A percentile compares a stretch with the other conserved stretches of the same genome.
phyloP scores from a whole-genome alignment of 176 grass and related monocot species.

The Avena sativa region DNA sequence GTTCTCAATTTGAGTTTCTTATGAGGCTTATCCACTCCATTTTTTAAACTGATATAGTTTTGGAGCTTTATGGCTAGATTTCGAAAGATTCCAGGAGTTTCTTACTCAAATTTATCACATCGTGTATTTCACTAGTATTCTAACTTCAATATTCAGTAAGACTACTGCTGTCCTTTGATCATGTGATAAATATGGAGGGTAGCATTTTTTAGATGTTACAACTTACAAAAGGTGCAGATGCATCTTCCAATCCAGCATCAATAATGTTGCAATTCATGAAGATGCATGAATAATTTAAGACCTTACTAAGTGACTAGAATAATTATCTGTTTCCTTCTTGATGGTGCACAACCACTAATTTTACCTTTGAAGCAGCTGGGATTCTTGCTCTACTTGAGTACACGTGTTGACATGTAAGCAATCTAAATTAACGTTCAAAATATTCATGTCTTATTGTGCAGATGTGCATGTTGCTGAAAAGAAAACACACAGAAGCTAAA shows the following conservation, averaged over 20 bases:
- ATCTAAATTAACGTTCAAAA: neutral
- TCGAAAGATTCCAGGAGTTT: neutral
- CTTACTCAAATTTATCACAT: constrained; percentile 1
- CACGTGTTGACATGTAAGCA: neutral
- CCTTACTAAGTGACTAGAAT: constrained; percentile 1
- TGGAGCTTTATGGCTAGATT: constrained; percentile 7
- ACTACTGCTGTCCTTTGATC: neutral
- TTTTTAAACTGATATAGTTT: constrained; percentile 23
- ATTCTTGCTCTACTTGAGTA: neutral
- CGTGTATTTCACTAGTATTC: neutral
- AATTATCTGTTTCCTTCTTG: constrained; percentile 14
- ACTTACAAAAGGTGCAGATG: constrained; percentile 19
- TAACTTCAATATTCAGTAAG: neutral
- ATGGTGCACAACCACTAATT: neutral
- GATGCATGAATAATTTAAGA: neutral
- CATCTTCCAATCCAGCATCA: constrained; percentile 29
- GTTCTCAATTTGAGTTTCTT: constrained; percentile 23
- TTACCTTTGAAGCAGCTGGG: neutral
- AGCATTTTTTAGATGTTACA: constrained; percentile 7
- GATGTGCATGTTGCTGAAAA: constrained; percentile 87
- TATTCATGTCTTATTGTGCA: constrained; percentile 53
- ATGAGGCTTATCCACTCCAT: constrained; percentile 11
- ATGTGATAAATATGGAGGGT: neutral
- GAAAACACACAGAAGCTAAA: constrained; percentile 89
- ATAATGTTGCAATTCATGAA: neutral